Conservation (phyloP, 176 grass and related monocot species). For the Eragrostis nindensis region DNA sequence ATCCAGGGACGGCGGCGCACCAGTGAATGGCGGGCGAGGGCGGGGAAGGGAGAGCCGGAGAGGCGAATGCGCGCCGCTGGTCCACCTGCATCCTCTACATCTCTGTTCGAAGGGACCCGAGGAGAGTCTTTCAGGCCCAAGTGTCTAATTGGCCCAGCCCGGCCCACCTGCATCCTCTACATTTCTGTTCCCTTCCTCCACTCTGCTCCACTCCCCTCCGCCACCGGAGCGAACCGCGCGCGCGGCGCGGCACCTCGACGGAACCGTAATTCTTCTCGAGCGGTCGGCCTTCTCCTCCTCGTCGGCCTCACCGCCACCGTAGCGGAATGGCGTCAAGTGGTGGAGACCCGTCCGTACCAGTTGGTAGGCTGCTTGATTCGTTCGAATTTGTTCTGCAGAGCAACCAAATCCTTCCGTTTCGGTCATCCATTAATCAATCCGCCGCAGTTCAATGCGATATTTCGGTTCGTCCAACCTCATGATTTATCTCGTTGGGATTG, state of each 20-base stretch:
- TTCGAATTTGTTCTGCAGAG: conserved; percentile 1
- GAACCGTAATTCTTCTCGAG: neutral
- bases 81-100: too few relatives aligned
- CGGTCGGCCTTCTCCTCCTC: neutral
- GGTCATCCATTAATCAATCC: neutral
- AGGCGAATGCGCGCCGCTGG: neutral
- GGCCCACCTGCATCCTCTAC: neutral
- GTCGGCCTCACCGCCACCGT: neutral
- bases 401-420: neutral
- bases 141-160: neutral
- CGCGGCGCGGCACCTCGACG: neutral
- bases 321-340: conserved; percentile 34
- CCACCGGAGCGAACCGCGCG: neutral
- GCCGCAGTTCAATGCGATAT: neutral
- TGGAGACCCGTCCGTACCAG: conserved; percentile 37
- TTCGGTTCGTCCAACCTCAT: neutral
- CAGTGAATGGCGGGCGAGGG: neutral
- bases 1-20: neutral
- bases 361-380: conserved; percentile 29
- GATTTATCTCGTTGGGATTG: neutral
- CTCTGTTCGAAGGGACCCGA: too few relatives aligned
- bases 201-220: neutral
- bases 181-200: neutral
- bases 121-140: neutral
- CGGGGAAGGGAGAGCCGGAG: too few relatives aligned